Evolutionary conservation across 306 rosid species (phyloP).

Genomic region (Pachyrhizus erosus): DNA sequence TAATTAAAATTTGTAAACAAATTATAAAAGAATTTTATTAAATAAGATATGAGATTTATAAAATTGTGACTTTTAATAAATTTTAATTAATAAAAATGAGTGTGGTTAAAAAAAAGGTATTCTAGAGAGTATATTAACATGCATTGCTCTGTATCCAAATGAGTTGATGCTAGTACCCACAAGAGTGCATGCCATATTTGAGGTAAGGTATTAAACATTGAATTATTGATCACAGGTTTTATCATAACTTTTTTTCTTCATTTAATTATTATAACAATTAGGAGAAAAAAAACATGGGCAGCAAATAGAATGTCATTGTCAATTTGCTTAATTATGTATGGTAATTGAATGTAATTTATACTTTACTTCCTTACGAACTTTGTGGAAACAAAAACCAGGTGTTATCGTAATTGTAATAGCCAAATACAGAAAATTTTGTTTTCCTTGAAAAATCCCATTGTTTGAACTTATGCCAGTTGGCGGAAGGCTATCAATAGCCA

Average conservation of each 20-base stretch:
- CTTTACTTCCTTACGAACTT: background rate
- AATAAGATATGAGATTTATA: too few relatives aligned
- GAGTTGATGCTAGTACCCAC: background rate
- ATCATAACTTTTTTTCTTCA: background rate
- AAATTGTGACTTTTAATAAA: too few relatives aligned
- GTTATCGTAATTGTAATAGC: background rate
- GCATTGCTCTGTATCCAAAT: too few relatives aligned
- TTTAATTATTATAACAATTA: too few relatives aligned
- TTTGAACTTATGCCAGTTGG: background rate
- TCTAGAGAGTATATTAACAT: too few relatives aligned
- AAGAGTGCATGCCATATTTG: background rate
- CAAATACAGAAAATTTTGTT: background rate
- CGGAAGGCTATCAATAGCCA: constrained; percentile 6
- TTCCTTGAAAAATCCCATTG: background rate
- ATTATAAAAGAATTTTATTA: too few relatives aligned
- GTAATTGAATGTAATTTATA: background rate
- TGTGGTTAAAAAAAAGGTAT: too few relatives aligned
- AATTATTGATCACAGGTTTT: background rate
- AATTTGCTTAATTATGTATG: background rate
- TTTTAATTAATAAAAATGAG: too few relatives aligned
- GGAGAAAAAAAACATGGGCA: too few relatives aligned
- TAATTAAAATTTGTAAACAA: too few relatives aligned
- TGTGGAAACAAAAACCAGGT: background rate
- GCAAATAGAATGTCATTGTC: background rate
- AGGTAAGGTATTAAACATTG: background rate